Base-by-base conservation (phyloP, 352 stramenopile species). In the Phytophthora pisi region DNA sequence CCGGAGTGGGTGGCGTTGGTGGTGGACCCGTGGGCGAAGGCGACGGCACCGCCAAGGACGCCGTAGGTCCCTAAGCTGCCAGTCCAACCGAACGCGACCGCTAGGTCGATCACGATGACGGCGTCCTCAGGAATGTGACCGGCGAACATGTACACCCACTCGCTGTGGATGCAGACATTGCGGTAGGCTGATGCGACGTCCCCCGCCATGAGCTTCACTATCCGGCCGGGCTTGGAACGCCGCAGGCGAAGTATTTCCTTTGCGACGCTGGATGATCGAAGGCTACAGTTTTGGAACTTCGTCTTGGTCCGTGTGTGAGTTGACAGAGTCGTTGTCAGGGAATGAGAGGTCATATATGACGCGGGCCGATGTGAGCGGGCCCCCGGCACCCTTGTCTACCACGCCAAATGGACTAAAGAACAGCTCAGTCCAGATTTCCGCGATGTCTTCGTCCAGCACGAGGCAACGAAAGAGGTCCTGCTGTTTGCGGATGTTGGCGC, bases 271-370 rank as follows among this genome's bases (percentile, higher is more conserved):
- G 11, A 46, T 46, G 40, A 4, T 46, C 13, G 13, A 46, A 46
- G 13, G 13, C 40, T 20, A 13, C 13, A 5, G 2, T n/a, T n/a
- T 46, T 20, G 40, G 40, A 20, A 46, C 40, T 20, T 46, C 16
- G 40, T 20, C 16, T n/a, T 20, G 13, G 40, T 52, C 55, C 1
- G 55, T 70, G 31, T 13, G 10, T 8, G 54, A 52, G 26, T 64
- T 72, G n/a, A 72, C 34, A 1, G 64, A 66, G 0, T 9, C 3
- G 15, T 38, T 50, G 4, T 64, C 45, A n/a, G 58, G 66, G 36
- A 30, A 65, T 24, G 66, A 68, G 1, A 73, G 9, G 30, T 68
- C 55, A 11, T 74, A 60, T 9, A 74, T 74, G 1, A 51, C 50
- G 20, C 66, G 28, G 9, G 47, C 66, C 11, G 16, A 28, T 7